phyloP scores from a whole-genome alignment of 2,329 filamentous ascomycete genomes.

The Ceratocystiopsis brevicomis region DNA sequence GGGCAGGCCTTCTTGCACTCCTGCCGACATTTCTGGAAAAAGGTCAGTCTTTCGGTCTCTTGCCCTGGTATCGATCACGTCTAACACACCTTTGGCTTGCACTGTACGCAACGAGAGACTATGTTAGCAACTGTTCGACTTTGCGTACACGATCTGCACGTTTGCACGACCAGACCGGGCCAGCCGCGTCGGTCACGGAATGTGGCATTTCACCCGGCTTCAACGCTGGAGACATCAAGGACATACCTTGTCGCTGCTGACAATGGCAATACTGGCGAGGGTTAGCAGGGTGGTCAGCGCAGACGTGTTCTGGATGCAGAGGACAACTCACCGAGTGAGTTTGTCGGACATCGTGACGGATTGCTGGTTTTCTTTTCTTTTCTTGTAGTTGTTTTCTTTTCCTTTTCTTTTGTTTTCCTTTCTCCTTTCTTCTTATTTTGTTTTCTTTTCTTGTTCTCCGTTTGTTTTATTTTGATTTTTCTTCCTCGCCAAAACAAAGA shows the following conservation, averaged over 20 bases:
- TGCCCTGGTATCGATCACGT: neutral
- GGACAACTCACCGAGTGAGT: constrained; percentile 61
- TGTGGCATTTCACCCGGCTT: no score
- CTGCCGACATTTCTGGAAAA: constrained; percentile 68
- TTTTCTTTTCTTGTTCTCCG: no score
- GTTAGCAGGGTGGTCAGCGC: no score
- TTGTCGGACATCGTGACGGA: constrained; percentile 7
- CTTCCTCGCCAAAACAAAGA: neutral
- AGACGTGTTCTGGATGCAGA: no score
- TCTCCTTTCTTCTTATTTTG: no score
- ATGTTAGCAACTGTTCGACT: constrained; percentile 15
- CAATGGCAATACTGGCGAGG: constrained; percentile 75
- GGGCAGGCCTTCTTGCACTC: constrained; percentile 99
- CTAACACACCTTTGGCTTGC: constrained; percentile 59
- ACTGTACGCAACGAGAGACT: constrained; percentile 30
- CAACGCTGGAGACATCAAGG: constrained; percentile 12
- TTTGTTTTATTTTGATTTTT: no score
- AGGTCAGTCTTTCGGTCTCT: neutral
- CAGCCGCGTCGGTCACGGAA: no score
- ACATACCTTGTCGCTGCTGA: constrained; percentile 86
- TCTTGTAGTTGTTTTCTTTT: no score
- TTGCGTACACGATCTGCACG: no score
- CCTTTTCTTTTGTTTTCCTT: no score
- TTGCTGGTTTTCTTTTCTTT: neutral
- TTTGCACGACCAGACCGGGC: no score